Conservation (phyloP, 345 rosid species). For the Alliaria petiolata region DNA sequence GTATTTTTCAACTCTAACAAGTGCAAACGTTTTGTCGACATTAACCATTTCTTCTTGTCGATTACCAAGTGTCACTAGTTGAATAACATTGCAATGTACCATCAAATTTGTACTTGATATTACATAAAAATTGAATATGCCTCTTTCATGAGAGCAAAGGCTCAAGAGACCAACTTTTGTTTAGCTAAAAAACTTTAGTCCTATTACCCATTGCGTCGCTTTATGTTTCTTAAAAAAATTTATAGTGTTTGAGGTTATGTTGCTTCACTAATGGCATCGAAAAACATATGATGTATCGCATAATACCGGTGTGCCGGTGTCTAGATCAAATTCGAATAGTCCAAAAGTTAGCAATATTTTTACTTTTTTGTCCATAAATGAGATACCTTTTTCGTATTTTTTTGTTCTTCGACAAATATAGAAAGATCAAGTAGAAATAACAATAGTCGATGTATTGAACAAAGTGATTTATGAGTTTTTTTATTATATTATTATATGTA, state of each 20-base stretch:
- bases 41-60: neutral
- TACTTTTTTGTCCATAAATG: neutral
- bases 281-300: neutral
- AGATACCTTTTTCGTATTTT: neutral
- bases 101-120: neutral
- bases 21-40: neutral
- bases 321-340: too few species aligned
- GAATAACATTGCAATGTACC: neutral
- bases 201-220: neutral
- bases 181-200: neutral
- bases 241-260: neutral
- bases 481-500: neutral
- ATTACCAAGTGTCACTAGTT: neutral
- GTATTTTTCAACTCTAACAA: neutral
- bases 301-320: too few species aligned
- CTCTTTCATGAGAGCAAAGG: neutral
- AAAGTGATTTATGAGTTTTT: neutral
- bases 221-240: neutral
- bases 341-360: too few species aligned
- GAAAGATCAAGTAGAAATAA: neutral
- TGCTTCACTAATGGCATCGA: neutral
- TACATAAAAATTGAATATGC: neutral
- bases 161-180: neutral
- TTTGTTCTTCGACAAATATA: neutral
- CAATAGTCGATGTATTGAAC: neutral